Conservation (phyloP, 1,284 basidiomycete species). For the Microbotryum violaceum region DNA sequence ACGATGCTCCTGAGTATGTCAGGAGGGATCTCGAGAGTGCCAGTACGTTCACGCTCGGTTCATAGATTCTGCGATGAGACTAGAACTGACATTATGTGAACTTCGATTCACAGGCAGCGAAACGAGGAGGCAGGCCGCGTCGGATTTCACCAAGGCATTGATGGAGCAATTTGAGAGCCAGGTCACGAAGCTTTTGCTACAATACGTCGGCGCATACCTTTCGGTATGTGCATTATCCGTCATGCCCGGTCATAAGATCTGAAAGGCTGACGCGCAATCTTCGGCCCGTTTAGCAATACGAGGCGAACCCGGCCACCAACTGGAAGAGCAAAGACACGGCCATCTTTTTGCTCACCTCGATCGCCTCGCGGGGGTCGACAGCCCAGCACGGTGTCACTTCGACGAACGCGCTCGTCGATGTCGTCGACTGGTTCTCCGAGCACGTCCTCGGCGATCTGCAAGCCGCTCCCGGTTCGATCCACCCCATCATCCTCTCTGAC, state of each 20-base stretch:
- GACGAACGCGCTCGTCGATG: constrained; percentile 83
- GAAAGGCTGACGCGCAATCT: background rate
- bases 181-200: constrained; percentile 74
- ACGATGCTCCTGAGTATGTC: constrained; percentile 93
- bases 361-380: constrained; percentile 78
- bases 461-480: constrained; percentile 57
- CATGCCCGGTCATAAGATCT: background rate
- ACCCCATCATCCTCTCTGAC: constrained; percentile 90
- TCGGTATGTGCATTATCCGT: constrained; percentile 45
- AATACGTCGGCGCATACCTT: constrained; percentile 72
- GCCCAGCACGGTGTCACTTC: constrained; percentile 80
- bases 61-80: background rate
- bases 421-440: constrained; percentile 90
- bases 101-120: constrained; percentile 44
- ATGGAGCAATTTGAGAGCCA: constrained; percentile 70
- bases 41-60: constrained; percentile 36
- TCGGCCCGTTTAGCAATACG: constrained; percentile 43
- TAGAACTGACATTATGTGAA: background rate
- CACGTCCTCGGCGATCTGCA: constrained; percentile 85
- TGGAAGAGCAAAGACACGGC: constrained; percentile 96
- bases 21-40: constrained; percentile 74
- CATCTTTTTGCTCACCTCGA: constrained; percentile 85
- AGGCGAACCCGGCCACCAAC: constrained; percentile 55
- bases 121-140: constrained; percentile 84
- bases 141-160: constrained; percentile 83